These are phyloP conservation scores for Phellopilus nigrolimitatus DNA, from an alignment of 1,284 basidiomycete species.

Conservation along the genomic window DNA sequence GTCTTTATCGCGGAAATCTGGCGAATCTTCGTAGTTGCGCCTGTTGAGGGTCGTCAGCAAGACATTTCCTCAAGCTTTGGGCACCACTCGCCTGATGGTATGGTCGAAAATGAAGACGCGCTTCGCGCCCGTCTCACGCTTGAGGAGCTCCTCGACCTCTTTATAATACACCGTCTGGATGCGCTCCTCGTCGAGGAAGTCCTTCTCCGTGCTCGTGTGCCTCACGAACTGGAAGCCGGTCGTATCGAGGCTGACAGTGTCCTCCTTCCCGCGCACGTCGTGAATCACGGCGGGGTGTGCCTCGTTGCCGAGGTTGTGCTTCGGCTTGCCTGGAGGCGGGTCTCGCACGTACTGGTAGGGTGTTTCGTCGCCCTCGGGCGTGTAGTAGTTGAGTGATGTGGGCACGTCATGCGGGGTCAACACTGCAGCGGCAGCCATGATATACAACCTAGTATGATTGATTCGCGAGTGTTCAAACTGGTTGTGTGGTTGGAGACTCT, in stretches of 20 bases:
- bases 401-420: slow-evolving; percentile 12
- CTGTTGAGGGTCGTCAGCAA: slow-evolving; percentile 15
- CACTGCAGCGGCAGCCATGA: slow-evolving; percentile 1
- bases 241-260: slow-evolving; percentile 22
- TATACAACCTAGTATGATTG: not conserved
- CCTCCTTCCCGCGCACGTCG: slow-evolving; percentile 18
- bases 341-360: slow-evolving; percentile 16
- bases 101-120: slow-evolving; percentile 30
- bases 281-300: slow-evolving; percentile 15
- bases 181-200: slow-evolving; percentile 23
- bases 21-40: not conserved
- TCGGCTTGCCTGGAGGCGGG: slow-evolving; percentile 12
- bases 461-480: not conserved
- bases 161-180: slow-evolving; percentile 26
- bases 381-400: slow-evolving; percentile 19
- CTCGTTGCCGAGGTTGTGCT: slow-evolving; percentile 12
- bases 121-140: slow-evolving; percentile 27
- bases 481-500: not conserved
- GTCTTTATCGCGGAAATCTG: not conserved
- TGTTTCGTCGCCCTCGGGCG: slow-evolving; percentile 10
- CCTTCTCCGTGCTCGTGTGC: slow-evolving; percentile 13
- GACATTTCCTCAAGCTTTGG: slow-evolving; percentile 19
- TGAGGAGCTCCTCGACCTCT: slow-evolving; percentile 27
- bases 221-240: slow-evolving; percentile 21
- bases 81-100: slow-evolving; percentile 2